Evolutionary conservation across 2,329 filamentous ascomycete species (phyloP).

Genomic region (Colletotrichum nymphaeae): DNA sequence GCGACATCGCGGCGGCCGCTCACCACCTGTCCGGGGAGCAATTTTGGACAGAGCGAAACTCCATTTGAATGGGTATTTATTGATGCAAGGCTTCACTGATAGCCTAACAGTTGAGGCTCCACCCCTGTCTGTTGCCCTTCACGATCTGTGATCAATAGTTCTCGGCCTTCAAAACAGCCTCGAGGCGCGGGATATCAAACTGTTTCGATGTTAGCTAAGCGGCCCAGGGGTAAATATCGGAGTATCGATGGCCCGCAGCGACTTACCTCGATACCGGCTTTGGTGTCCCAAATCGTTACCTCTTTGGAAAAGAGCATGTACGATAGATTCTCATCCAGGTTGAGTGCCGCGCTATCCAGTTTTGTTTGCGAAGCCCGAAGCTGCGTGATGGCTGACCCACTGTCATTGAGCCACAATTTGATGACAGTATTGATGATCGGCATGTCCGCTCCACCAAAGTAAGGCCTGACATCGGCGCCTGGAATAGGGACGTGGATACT

Average conservation of each 20-base stretch:
- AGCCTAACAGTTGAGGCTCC: neutral
- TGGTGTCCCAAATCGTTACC: conserved; percentile 2
- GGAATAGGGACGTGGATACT: conserved; percentile 7
- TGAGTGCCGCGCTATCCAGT: conserved; percentile 1
- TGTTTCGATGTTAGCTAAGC: neutral
- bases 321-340: conserved; percentile 20
- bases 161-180: neutral
- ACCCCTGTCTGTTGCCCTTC: neutral
- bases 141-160: neutral
- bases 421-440: conserved; percentile 19
- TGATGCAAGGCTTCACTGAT: too few relatives aligned
- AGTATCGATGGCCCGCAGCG: rapidly evolving
- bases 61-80: too few relatives aligned
- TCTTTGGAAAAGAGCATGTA: conserved; percentile 18
- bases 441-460: conserved; percentile 15
- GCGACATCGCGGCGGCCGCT: too few relatives aligned
- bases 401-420: conserved; percentile 17
- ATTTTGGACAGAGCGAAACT: too few relatives aligned
- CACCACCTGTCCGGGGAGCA: too few relatives aligned
- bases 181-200: neutral
- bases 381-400: neutral
- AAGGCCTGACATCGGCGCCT: neutral
- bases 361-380: conserved; percentile 6
- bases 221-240: rapidly evolving
- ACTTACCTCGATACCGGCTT: neutral